phyloP scores from a whole-genome alignment of 2,329 filamentous ascomycete species.

The Exophiala calicioides region DNA sequence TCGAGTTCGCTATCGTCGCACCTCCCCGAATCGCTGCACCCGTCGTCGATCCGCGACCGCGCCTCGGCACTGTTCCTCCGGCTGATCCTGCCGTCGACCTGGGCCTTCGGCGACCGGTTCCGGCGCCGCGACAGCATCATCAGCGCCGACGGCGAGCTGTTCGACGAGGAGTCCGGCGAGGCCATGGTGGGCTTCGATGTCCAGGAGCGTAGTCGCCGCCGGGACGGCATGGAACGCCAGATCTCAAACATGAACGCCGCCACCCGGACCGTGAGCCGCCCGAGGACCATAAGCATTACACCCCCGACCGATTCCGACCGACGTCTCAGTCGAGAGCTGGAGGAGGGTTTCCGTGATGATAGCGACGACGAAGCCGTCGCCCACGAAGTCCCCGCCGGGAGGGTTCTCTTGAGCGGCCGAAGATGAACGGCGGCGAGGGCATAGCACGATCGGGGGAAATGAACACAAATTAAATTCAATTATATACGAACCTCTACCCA shows the following conservation, averaged over 20 bases:
- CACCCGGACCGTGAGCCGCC: slow-evolving; percentile 29
- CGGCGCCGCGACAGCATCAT: slow-evolving; percentile 35
- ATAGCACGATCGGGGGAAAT: no score
- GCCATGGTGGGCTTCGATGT: slow-evolving; percentile 56
- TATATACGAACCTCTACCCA: no score
- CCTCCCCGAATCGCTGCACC: slow-evolving; percentile 24
- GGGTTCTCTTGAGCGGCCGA: slow-evolving; percentile 1
- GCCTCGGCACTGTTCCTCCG: slow-evolving; percentile 44
- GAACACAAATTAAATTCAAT: no score
- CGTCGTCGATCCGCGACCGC: slow-evolving; percentile 41
- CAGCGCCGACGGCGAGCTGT: slow-evolving; percentile 55
- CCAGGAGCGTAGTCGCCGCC: slow-evolving; percentile 43
- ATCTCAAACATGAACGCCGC: slow-evolving; percentile 27
- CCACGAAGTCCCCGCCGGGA: slow-evolving; percentile 27
- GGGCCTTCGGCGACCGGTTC: slow-evolving; percentile 41
- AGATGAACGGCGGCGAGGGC: slow-evolving; percentile 3
- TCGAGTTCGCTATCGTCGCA: slow-evolving; percentile 53
- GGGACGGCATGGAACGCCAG: slow-evolving; percentile 40
- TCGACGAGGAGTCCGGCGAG: slow-evolving; percentile 69
- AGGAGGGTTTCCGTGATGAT: slow-evolving; percentile 73
- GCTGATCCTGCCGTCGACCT: slow-evolving; percentile 46
- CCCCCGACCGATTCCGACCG: slow-evolving; percentile 48
- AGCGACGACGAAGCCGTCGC: slow-evolving; percentile 60
- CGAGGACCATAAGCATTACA: slow-evolving; percentile 8
- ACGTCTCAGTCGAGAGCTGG: slow-evolving; percentile 76